Conservation (phyloP, 768 basidiomycete genomes). For the Lactifluus volemus region DNA sequence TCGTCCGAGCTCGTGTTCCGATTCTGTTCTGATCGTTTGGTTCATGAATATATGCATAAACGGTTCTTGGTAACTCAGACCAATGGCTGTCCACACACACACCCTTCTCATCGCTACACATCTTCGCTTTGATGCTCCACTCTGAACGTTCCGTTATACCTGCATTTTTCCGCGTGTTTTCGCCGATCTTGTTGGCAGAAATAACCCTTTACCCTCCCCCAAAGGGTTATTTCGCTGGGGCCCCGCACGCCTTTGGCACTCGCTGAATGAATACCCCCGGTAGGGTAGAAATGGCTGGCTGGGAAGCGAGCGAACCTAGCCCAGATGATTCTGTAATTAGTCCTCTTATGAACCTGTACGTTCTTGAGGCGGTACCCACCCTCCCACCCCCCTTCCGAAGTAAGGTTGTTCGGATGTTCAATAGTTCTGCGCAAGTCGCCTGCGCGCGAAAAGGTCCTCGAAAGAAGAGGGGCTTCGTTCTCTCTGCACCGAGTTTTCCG, state of each 20-base stretch:
- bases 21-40: too few relatives aligned
- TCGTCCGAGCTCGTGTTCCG: too few relatives aligned
- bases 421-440: not conserved
- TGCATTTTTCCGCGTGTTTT: constrained; percentile 4
- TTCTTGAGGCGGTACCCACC: not conserved
- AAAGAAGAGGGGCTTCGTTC: not conserved
- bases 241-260: not conserved
- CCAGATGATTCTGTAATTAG: constrained; percentile 4
- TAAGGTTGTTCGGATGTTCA: constrained; percentile 1
- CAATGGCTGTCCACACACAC: too few relatives aligned
- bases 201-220: not conserved
- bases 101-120: not conserved
- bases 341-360: not conserved
- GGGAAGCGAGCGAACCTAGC: not conserved
- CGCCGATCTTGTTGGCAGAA: not conserved
- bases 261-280: not conserved
- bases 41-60: too few relatives aligned
- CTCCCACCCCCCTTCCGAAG: too few relatives aligned
- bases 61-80: not conserved
- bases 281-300: not conserved
- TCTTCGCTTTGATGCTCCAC: not conserved
- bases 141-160: not conserved
- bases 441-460: not conserved
- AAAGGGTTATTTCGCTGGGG: not conserved
- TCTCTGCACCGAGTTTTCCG: not conserved